Conservation (phyloP, 495 filamentous ascomycete genomes). For the Penicillium goetzii region DNA sequence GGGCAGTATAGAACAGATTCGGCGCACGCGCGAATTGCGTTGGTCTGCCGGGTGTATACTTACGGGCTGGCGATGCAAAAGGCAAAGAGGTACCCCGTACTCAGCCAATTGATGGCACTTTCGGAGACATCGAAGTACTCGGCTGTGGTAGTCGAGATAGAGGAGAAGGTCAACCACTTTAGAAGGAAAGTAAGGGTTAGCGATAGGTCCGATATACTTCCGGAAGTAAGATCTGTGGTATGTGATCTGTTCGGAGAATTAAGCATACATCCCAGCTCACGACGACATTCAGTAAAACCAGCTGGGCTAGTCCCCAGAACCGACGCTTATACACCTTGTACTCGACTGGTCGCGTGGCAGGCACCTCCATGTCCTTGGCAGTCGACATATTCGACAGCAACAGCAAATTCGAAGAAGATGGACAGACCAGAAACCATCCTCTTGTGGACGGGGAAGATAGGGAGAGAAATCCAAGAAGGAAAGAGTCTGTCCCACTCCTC, state of each 20-base stretch:
- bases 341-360: conserved; percentile 28
- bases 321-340: conserved; percentile 87
- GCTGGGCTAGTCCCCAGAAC: conserved; percentile 83
- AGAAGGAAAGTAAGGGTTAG: background rate
- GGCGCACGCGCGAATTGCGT: background rate
- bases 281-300: conserved; percentile 88
- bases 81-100: conserved; percentile 82
- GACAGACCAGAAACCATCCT: conserved; percentile 1
- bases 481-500: background rate
- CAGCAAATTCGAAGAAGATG: background rate
- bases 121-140: conserved; percentile 75
- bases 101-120: conserved; percentile 88
- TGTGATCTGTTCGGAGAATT: background rate
- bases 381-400: conserved; percentile 10
- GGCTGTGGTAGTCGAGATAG: conserved; percentile 76
- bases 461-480: background rate
- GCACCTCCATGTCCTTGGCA: conserved; percentile 12
- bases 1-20: background rate
- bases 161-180: conserved; percentile 91
- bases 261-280: conserved; percentile 90
- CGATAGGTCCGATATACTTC: background rate
- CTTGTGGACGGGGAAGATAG: background rate
- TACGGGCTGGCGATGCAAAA: conserved; percentile 75
- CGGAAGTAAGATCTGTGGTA: background rate
- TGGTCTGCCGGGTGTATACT: conserved; percentile 34